phyloP scores from a whole-genome alignment of 371 early-diverging fungal genomes.

The Rhizopus arrhizus region DNA sequence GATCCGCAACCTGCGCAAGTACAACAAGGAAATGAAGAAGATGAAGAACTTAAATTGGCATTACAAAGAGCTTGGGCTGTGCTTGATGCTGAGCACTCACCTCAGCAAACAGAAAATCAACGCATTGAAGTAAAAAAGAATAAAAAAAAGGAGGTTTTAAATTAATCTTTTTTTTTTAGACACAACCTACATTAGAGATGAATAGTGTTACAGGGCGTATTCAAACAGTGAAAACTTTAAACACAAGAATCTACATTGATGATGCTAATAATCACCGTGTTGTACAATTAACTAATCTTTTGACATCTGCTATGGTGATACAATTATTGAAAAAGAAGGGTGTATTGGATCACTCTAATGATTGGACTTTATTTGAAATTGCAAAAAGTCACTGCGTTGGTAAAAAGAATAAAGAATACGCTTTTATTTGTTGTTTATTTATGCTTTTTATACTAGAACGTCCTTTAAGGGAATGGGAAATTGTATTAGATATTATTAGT shows the following conservation, averaged over 20 bases:
- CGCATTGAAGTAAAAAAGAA: neutral
- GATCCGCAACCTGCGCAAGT: neutral
- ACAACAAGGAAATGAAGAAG: constrained; percentile 4
- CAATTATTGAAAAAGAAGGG: constrained; percentile 65
- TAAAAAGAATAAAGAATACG: constrained; percentile 9
- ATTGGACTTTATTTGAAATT: constrained; percentile 92
- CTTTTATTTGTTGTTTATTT: neutral
- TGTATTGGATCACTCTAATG: constrained; percentile 60
- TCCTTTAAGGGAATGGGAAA: constrained; percentile 89
- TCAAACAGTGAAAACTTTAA: constrained; percentile 54
- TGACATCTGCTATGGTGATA: constrained; percentile 75
- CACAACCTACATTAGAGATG: neutral
- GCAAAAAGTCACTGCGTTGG: constrained; percentile 76
- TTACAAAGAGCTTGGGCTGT: constrained; percentile 40
- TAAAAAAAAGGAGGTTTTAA: neutral
- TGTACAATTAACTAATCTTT: constrained; percentile 70
- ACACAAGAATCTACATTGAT: constrained; percentile 84
- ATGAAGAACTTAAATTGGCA: constrained; percentile 37
- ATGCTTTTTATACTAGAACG: constrained; percentile 58
- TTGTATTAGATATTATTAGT: constrained; percentile 75
- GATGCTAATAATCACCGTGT: constrained; percentile 75
- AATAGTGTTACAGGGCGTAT: constrained; percentile 24
- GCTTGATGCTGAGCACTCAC: constrained; percentile 15
- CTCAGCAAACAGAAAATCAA: neutral
- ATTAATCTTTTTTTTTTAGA: neutral